Base-by-base conservation (phyloP, 2,329 filamentous ascomycete species). In the Penicillium sp. region DNA sequence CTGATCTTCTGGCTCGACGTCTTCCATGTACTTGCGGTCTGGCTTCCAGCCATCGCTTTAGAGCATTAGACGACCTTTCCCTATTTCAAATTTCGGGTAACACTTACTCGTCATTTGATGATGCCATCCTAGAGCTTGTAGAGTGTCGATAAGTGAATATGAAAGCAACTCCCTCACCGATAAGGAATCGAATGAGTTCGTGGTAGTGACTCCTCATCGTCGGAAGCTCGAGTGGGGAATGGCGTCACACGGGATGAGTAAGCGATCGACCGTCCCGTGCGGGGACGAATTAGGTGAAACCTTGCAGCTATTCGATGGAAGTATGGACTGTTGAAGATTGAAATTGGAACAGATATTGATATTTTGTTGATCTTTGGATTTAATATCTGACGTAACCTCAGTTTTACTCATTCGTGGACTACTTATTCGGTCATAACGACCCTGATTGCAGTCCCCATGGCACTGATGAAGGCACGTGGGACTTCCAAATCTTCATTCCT, bases 21-120 rank as follows among this genome's bases (percentile, higher is more conserved):
- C 22, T 33, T 43, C 31, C 42, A 54, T 20, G 18, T 57, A 52
- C 14, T 51, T 48, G 44, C 45, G 27, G 14, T 49, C 51, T 18
- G 49, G 50, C 20, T 61, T 50, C 26, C 53, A 45, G 49, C 47
- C 37, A 20, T 57, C 44, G 26, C 59, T 56, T 23, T 18, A 20
- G 26, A 54, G 54, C 51, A 31, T 63, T 44, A 62, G 54, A 23
- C 22, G 12, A 15, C 6, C 6, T 11, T 14, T 7, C 14, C 27
- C n/a, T 15, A 1, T 15, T 18, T 6, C 7, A 48, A 35, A 27
- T 9, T 0, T 18, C 23, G 14, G n/a, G 27, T 6, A 5, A 20
- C 2, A 40, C 46, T 49, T n/a, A 49, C 46, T 26, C 35, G 20
- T 33, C 22, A 4, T 9, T 35, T 14, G 22, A 15, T 4, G 14